These are phyloP conservation scores for Fomitopsis serialis DNA, from an alignment of 768 basidiomycete genomes.

Conservation along the genomic window DNA sequence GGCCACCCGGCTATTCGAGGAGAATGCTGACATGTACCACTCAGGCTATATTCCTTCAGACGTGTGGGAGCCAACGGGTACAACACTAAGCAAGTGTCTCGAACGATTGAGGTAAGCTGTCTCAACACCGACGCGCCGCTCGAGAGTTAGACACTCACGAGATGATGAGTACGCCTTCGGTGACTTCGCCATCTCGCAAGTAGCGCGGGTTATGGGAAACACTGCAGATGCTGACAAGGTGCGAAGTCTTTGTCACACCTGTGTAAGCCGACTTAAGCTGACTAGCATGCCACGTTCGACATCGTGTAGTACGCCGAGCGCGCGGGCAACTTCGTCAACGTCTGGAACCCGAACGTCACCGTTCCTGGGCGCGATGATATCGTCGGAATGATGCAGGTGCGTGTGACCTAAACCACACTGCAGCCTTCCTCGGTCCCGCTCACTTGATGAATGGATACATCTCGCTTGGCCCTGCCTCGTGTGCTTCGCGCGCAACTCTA, in stretches of 20 bases:
- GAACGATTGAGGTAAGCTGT: conserved; percentile 47
- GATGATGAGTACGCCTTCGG: conserved; percentile 50
- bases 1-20: conserved; percentile 17
- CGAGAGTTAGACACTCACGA: neutral
- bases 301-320: conserved; percentile 45
- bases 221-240: conserved; percentile 48
- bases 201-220: conserved; percentile 49
- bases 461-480: neutral
- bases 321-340: conserved; percentile 51
- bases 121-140: neutral
- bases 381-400: conserved; percentile 57
- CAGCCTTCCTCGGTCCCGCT: neutral
- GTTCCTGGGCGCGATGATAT: conserved; percentile 42
- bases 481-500: too few relatives aligned
- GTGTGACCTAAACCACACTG: neutral
- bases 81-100: conserved; percentile 60
- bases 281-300: neutral
- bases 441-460: neutral
- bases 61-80: conserved; percentile 36
- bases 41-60: conserved; percentile 29
- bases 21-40: neutral
- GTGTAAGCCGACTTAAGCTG: neutral
- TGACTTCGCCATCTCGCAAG: conserved; percentile 62
- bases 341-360: conserved; percentile 53
- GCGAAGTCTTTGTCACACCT: neutral